These are phyloP conservation scores for Scheffersomyces stambukii DNA, from an alignment of 1,139 yeast genomes.

Conservation along the genomic window DNA sequence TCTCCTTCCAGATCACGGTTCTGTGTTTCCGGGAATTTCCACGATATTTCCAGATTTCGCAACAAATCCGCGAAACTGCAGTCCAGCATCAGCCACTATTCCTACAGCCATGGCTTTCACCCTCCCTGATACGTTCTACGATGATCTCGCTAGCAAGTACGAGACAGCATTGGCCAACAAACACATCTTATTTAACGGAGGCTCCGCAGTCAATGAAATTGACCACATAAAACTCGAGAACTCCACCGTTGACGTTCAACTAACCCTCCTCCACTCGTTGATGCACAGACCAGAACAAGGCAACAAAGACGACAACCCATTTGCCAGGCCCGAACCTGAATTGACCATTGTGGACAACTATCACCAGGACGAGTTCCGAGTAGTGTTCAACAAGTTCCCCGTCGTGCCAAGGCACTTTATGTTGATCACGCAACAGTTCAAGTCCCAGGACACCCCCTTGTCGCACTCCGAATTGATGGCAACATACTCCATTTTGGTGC, in stretches of 20 bases:
- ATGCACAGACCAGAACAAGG: slow-evolving; percentile 55
- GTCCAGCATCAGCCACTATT: neutral
- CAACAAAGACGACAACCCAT: slow-evolving; percentile 55
- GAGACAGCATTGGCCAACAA: slow-evolving; percentile 22
- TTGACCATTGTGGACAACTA: slow-evolving; percentile 56
- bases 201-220: slow-evolving; percentile 19
- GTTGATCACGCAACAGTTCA: slow-evolving; percentile 68
- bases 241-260: slow-evolving; percentile 21
- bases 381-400: slow-evolving; percentile 83
- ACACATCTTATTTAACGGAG: slow-evolving; percentile 30
- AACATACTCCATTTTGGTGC: slow-evolving; percentile 47
- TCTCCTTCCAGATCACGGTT: too few species aligned
- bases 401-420: slow-evolving; percentile 75
- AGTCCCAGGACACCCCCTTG: slow-evolving; percentile 69
- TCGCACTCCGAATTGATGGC: slow-evolving; percentile 63
- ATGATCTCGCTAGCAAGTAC: slow-evolving; percentile 20
- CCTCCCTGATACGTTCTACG: slow-evolving; percentile 24
- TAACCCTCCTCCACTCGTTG: slow-evolving; percentile 38
- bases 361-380: slow-evolving; percentile 44
- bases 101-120: neutral
- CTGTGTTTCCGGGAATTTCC: too few species aligned
- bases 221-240: slow-evolving; percentile 15
- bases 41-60: neutral
- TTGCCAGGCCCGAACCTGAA: slow-evolving; percentile 74
- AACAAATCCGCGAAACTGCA: neutral